A percentile compares a stretch with the other conserved stretches of the same genome.
These are phyloP conservation scores for Dendrocalamus latiflorus DNA, from an alignment of 202 grass and related monocot species.

Conservation along the genomic window DNA sequence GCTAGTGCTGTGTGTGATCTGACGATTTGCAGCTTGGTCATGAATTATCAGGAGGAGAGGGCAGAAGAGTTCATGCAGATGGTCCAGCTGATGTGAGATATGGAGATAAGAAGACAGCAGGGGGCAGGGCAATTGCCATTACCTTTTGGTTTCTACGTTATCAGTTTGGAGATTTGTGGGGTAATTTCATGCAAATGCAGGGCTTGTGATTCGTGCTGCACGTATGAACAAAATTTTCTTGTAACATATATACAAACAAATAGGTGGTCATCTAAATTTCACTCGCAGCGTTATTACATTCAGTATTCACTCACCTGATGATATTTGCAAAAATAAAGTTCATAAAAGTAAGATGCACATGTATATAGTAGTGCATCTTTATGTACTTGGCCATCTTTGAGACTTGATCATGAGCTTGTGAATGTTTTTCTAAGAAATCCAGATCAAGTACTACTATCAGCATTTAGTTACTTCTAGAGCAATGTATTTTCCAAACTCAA, in stretches of 20 bases:
- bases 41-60: neutral
- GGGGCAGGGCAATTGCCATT: conserved; percentile 1
- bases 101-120: neutral
- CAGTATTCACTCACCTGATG: neutral
- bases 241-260: neutral
- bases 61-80: neutral
- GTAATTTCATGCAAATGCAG: neutral
- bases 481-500: neutral
- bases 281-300: neutral
- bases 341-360: neutral
- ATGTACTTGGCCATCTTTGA: neutral
- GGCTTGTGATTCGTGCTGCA: neutral
- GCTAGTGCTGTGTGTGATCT: neutral
- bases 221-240: neutral
- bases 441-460: neutral
- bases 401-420: neutral
- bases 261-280: neutral
- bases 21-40: neutral
- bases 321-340: neutral
- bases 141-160: conserved; percentile 6
- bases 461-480: neutral
- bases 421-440: neutral
- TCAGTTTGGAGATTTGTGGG: neutral
- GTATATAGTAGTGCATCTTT: no score
- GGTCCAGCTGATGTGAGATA: neutral